Conservation (phyloP, 768 basidiomycete genomes). For the Leccinum subgranulosum region DNA sequence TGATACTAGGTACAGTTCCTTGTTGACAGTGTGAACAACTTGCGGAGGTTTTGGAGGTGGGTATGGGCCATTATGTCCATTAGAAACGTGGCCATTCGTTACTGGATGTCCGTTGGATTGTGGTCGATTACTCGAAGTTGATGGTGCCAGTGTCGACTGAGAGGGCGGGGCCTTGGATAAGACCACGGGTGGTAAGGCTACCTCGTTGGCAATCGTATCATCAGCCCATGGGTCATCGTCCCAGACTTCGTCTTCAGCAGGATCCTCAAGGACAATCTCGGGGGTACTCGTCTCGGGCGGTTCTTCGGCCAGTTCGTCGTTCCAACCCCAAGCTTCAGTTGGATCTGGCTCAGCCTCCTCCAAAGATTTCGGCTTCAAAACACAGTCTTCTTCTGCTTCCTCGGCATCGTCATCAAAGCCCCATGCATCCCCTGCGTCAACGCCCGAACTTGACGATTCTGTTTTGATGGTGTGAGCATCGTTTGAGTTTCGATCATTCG, state of each 20-base stretch:
- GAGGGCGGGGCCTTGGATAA: constrained; percentile 25
- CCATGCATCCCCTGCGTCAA: constrained; percentile 41
- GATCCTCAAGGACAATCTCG: constrained; percentile 21
- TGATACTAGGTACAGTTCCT: constrained; percentile 62
- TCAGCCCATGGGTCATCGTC: constrained; percentile 76
- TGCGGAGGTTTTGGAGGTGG: constrained; percentile 18
- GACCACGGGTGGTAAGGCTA: constrained; percentile 26
- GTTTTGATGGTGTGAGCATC: constrained; percentile 34
- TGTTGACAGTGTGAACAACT: constrained; percentile 10
- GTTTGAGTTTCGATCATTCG: constrained; percentile 47
- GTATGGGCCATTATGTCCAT: constrained; percentile 11
- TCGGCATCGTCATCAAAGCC: constrained; percentile 50
- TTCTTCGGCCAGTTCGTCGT: constrained; percentile 40
- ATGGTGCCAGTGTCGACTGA: constrained; percentile 34
- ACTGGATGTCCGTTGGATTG: constrained; percentile 28
- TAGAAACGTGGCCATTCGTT: constrained; percentile 22
- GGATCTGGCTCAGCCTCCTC: constrained; percentile 37
- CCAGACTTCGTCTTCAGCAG: constrained; percentile 45
- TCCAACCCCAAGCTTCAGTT: constrained; percentile 76
- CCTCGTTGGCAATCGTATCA: constrained; percentile 27
- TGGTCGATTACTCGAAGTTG: constrained; percentile 58
- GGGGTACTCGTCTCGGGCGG: constrained; percentile 25
- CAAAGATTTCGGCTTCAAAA: constrained; percentile 16
- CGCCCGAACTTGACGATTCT: constrained; percentile 22
- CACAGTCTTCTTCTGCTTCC: constrained; percentile 17